phyloP scores from a whole-genome alignment of 257 asterid species.

The Verbena officinalis region DNA sequence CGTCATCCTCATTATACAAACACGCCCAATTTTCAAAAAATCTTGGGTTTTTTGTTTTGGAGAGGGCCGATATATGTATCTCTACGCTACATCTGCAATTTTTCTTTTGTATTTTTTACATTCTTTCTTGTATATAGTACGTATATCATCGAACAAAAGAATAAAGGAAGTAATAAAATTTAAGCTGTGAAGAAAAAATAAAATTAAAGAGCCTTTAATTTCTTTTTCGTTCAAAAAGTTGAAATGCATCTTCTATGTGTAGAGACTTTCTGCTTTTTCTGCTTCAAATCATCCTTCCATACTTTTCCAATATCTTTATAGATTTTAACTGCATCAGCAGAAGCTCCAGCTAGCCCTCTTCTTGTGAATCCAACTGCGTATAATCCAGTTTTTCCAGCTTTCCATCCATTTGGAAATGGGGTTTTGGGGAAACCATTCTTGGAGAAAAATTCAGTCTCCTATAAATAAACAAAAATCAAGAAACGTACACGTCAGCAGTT shows the following conservation, averaged over 20 bases:
- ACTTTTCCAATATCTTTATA: conserved; percentile 54
- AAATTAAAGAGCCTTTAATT: too few relatives aligned
- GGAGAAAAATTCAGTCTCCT: conserved; percentile 57
- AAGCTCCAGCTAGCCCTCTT: conserved; percentile 69
- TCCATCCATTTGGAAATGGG: conserved; percentile 72
- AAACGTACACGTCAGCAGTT: too few relatives aligned
- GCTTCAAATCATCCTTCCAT: conserved; percentile 58
- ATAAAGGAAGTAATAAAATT: too few relatives aligned
- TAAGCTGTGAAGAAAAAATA: too few relatives aligned
- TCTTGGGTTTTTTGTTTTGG: conserved; percentile 54
- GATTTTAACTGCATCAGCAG: conserved; percentile 62
- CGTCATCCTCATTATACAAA: conserved; percentile 55
- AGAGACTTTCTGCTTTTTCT: conserved; percentile 51
- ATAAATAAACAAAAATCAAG: neutral
- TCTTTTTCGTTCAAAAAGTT: conserved; percentile 36
- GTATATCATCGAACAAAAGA: too few relatives aligned
- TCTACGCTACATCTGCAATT: conserved; percentile 34
- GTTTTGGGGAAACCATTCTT: conserved; percentile 57
- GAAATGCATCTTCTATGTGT: conserved; percentile 65
- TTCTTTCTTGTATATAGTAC: neutral
- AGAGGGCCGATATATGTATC: conserved; percentile 57
- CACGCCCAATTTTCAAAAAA: conserved; percentile 51
- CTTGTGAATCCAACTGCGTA: conserved; percentile 73
- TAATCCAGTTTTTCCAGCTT: conserved; percentile 60
- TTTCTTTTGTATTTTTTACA: neutral